Percentiles rank a stretch among this genome's conserved stretches.
Conservation (phyloP, 768 basidiomycete genomes). For the Lactarius akahatsu region DNA sequence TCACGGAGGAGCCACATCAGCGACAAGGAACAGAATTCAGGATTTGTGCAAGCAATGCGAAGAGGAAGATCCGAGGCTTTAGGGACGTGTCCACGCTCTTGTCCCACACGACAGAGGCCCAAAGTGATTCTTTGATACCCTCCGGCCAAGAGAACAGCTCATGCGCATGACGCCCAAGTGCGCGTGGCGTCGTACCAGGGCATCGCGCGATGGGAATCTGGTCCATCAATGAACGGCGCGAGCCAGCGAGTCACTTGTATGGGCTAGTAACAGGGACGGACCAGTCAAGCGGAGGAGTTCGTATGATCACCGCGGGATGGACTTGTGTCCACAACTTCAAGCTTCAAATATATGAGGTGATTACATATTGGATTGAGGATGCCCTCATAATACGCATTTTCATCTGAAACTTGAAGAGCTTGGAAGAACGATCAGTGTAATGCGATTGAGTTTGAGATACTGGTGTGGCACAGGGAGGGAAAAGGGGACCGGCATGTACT, state of each 20-base stretch:
- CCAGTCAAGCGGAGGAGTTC: not conserved
- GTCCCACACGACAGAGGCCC: not conserved
- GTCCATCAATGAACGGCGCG: slow-evolving; percentile 17
- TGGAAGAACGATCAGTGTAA: not conserved
- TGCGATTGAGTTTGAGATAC: no score
- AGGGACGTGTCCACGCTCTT: not conserved
- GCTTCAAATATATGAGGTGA: slow-evolving; percentile 10
- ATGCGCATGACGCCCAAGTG: slow-evolving; percentile 3
- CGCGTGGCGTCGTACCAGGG: slow-evolving; percentile 17
- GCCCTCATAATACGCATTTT: not conserved
- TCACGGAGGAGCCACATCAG: not conserved
- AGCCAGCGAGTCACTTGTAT: slow-evolving; percentile 16
- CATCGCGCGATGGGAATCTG: slow-evolving; percentile 5
- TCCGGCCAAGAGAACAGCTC: not conserved
- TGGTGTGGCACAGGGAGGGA: no score
- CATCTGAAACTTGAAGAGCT: not conserved
- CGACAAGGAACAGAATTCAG: not conserved
- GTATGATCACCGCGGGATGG: slow-evolving; percentile 5
- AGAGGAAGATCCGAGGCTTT: not conserved
- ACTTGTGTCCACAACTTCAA: slow-evolving; percentile 6
- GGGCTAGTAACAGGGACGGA: not conserved
- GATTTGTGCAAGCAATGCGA: not conserved
- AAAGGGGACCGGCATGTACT: no score
- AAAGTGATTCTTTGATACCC: not conserved
- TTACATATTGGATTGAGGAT: slow-evolving; percentile 7